These are phyloP conservation scores for Metschnikowia cubensis DNA, from an alignment of 805 yeast species.

Conservation along the genomic window DNA sequence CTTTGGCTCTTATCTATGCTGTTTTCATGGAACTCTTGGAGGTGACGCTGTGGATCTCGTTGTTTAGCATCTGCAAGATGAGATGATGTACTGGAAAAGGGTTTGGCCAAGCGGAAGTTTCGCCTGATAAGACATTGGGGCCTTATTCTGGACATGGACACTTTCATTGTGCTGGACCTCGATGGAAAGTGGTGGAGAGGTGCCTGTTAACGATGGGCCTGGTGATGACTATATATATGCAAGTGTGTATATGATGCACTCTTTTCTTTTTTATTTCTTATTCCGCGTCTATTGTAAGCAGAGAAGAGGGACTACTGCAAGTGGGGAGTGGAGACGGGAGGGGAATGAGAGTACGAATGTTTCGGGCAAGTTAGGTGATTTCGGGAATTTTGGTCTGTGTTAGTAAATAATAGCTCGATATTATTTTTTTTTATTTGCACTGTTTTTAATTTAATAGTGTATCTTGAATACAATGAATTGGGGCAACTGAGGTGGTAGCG, in stretches of 20 bases:
- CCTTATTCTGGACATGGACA: not conserved
- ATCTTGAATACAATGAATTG: no score
- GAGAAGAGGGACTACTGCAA: not conserved
- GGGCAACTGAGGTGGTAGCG: not conserved
- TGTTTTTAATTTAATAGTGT: no score
- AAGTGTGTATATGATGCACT: not conserved
- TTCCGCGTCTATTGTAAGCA: not conserved
- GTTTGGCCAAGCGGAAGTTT: not conserved
- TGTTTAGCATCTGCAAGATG: not conserved
- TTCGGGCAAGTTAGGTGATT: not conserved
- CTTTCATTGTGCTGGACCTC: not conserved
- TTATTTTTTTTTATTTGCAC: no score
- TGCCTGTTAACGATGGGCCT: not conserved
- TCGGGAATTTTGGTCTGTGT: not conserved
- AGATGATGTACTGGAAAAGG: not conserved
- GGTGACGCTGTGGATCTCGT: not conserved
- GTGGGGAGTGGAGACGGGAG: not conserved
- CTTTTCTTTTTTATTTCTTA: not conserved
- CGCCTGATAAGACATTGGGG: not conserved
- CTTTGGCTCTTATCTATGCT: not conserved
- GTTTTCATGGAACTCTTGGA: not conserved
- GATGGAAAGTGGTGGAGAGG: not conserved
- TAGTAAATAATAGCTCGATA: no score
- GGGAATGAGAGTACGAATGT: not conserved
- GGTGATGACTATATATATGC: slow-evolving; percentile 1